These are phyloP conservation scores for Rhododendron williamsianum DNA, from an alignment of 148 eudicot genomes.

Conservation along the genomic window DNA sequence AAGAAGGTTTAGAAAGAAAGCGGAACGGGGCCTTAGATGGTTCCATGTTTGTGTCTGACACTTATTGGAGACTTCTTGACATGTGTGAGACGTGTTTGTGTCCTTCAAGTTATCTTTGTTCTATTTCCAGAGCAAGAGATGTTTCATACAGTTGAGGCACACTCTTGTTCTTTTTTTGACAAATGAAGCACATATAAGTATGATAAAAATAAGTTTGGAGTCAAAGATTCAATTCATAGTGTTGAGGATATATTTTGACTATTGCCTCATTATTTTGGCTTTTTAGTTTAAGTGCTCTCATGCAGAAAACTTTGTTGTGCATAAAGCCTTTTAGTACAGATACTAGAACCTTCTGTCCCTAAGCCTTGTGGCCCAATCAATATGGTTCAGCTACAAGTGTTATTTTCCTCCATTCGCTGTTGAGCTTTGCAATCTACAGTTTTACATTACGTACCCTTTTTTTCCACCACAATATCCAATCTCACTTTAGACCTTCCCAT, in stretches of 20 bases:
- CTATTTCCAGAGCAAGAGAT: background rate
- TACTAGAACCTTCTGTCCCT: background rate
- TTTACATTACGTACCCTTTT: background rate
- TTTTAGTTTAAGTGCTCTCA: background rate
- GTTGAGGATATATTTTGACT: background rate
- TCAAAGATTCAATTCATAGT: background rate
- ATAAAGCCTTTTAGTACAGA: background rate
- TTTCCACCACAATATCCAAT: background rate
- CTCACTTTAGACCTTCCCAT: background rate
- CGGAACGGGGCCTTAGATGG: background rate
- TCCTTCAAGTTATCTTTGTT: background rate
- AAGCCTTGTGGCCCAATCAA: background rate
- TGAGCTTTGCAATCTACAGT: background rate
- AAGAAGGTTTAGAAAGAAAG: no score
- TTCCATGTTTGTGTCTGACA: background rate
- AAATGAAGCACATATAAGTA: background rate
- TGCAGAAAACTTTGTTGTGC: background rate
- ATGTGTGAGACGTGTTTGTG: background rate
- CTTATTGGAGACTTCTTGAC: background rate
- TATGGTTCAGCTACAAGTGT: background rate
- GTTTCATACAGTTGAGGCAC: background rate
- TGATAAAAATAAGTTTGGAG: background rate
- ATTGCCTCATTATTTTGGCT: background rate
- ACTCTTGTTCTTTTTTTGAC: background rate
- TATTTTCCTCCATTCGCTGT: background rate